These are phyloP conservation scores for Saccharomyces pastorianus DNA, from an alignment of 1,139 yeast genomes.

Conservation along the genomic window DNA sequence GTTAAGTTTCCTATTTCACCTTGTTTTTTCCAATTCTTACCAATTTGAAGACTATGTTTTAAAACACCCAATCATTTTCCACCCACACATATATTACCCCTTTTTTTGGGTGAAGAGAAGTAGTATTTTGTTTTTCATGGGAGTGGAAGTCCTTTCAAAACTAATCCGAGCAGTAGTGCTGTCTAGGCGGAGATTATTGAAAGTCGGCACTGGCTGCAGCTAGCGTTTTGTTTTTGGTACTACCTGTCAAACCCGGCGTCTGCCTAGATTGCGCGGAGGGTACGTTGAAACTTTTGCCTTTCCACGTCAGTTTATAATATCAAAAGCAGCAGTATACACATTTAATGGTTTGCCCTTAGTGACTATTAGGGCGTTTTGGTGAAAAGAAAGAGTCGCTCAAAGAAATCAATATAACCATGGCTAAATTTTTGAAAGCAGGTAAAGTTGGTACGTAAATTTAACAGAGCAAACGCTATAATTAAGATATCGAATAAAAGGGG, in stretches of 20 bases:
- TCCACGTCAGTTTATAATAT: not conserved
- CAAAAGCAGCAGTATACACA: not conserved
- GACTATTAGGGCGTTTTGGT: not conserved
- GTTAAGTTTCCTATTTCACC: not conserved
- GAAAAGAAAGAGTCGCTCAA: not conserved
- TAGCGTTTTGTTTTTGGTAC: not conserved
- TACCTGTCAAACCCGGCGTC: not conserved
- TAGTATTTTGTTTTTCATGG: no score
- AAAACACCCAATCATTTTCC: not conserved
- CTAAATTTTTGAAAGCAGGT: not conserved
- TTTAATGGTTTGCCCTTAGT: not conserved
- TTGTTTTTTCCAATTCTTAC: not conserved
- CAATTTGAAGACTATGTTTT: not conserved
- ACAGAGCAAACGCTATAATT: not conserved
- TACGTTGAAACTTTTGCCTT: not conserved
- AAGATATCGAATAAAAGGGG: not conserved
- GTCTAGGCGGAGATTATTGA: not conserved
- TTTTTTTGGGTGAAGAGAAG: not conserved
- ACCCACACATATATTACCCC: not conserved
- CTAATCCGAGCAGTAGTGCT: not conserved
- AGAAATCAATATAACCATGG: conserved; percentile 1
- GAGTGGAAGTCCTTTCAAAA: no score
- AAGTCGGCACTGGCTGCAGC: not conserved
- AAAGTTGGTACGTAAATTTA: conserved; percentile 8
- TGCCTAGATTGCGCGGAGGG: not conserved